Percentiles rank a stretch among this genome's conserved stretches.
phyloP scores from a whole-genome alignment of 140 eudicot species.

The Oenanthe javanica region DNA sequence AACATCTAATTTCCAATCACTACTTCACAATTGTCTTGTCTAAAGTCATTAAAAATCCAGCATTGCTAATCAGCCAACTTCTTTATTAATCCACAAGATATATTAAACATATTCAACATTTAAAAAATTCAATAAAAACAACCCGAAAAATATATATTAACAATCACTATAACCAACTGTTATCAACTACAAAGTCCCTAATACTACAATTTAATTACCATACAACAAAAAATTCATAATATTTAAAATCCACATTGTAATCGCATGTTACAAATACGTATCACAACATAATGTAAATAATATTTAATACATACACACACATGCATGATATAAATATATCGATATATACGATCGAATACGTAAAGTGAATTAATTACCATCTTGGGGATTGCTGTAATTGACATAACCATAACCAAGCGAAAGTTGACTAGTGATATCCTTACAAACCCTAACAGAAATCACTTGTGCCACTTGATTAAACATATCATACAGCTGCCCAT shows the following conservation, averaged over 20 bases:
- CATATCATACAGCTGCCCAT: constrained; percentile 68
- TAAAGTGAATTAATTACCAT: constrained; percentile 17
- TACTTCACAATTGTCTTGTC: background rate
- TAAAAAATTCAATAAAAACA: too few species aligned
- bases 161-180: background rate
- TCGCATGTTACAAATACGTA: background rate
- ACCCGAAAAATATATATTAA: background rate
- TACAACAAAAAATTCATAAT: too few species aligned
- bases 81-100: too few species aligned
- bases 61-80: background rate
- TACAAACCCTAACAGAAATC: constrained; percentile 69
- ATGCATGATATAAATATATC: background rate
- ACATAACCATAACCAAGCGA: constrained; percentile 76
- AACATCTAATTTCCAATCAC: background rate
- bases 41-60: background rate
- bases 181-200: background rate
- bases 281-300: too few species aligned
- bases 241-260: background rate
- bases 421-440: constrained; percentile 38
- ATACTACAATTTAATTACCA: background rate
- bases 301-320: background rate
- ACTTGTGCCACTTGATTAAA: constrained; percentile 63
- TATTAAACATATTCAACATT: too few species aligned
- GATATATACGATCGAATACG: background rate
- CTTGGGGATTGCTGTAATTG: constrained; percentile 51